Evolutionary conservation across 2,329 filamentous ascomycete species (phyloP).

Genomic region (Arachnomyces sp.): DNA sequence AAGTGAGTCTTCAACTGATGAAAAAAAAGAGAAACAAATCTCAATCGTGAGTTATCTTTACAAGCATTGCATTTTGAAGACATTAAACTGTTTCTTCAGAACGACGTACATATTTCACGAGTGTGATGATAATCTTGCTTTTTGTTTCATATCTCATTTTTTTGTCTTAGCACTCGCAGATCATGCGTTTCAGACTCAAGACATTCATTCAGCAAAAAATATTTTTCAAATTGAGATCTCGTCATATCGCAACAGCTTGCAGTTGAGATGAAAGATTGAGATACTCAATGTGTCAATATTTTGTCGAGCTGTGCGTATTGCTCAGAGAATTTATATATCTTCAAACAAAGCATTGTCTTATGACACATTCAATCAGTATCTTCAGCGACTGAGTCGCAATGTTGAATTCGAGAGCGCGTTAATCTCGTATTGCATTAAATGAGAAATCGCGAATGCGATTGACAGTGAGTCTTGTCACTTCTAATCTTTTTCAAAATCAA

Average conservation of each 20-base stretch:
- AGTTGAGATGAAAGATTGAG: constrained; percentile 3
- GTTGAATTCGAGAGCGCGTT: constrained; percentile 15
- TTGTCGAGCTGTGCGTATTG: constrained; percentile 1
- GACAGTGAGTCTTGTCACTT: constrained; percentile 11
- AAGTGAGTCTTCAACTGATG: constrained; percentile 4
- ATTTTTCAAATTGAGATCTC: constrained; percentile 1
- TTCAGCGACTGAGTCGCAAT: constrained; percentile 13
- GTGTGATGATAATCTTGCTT: background rate
- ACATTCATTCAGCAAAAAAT: constrained; percentile 4
- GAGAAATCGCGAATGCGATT: constrained; percentile 14
- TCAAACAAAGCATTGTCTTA: constrained; percentile 4
- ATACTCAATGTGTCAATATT: constrained; percentile 4
- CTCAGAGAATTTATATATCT: constrained; percentile 3
- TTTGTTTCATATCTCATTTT: constrained; percentile 3
- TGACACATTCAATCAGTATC: constrained; percentile 4
- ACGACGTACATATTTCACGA: constrained; percentile 4
- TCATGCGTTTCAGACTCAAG: constrained; percentile 1
- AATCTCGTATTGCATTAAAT: constrained; percentile 17
- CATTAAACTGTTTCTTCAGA: constrained; percentile 1
- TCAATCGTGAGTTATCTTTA: background rate
- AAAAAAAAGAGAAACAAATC: constrained; percentile 2
- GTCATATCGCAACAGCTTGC: constrained; percentile 1
- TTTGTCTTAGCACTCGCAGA: constrained; percentile 5
- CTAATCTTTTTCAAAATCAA: background rate
- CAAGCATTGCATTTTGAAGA: too few relatives aligned